A percentile compares a stretch with the other conserved stretches of the same genome.
Conservation (phyloP, 495 filamentous ascomycete genomes). For the Daldinia loculata region DNA sequence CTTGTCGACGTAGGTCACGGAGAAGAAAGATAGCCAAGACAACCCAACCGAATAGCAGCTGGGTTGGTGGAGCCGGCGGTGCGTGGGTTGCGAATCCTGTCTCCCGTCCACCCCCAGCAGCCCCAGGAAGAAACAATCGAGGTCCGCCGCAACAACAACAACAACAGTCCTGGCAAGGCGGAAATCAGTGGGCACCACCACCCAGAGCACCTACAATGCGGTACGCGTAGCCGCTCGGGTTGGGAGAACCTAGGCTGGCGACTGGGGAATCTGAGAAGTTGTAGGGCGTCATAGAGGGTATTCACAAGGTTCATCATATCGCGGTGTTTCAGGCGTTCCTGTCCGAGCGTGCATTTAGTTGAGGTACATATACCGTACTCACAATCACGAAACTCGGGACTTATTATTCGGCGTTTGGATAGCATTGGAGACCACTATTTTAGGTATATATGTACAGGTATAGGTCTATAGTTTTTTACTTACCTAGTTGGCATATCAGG, state of each 20-base stretch:
- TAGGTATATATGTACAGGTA: slow-evolving; percentile 18
- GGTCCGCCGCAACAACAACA: slow-evolving; percentile 26
- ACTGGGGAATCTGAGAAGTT: slow-evolving; percentile 29
- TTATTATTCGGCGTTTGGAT: slow-evolving; percentile 26
- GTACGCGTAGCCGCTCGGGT: slow-evolving; percentile 32
- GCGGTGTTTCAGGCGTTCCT: slow-evolving; percentile 36
- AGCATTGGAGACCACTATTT: slow-evolving; percentile 23
- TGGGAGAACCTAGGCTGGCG: slow-evolving; percentile 38
- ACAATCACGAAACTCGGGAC: background rate
- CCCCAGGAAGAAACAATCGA: slow-evolving; percentile 11
- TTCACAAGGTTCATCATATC: slow-evolving; percentile 28
- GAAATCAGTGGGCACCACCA: slow-evolving; percentile 18
- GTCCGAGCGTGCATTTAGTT: slow-evolving; percentile 21
- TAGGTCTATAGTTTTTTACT: background rate
- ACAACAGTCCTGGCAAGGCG: slow-evolving; percentile 36
- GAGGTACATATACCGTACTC: slow-evolving; percentile 3
- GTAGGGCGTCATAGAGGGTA: slow-evolving; percentile 18
- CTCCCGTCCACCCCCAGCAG: slow-evolving; percentile 22
- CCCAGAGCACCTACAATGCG: slow-evolving; percentile 33
- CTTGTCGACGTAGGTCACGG: slow-evolving; percentile 57
- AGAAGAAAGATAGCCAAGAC: slow-evolving; percentile 39
- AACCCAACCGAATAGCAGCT: slow-evolving; percentile 37
- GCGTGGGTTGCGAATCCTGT: slow-evolving; percentile 16
- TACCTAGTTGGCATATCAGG: background rate
- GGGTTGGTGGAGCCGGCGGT: slow-evolving; percentile 39